Percentiles rank a stretch among this genome's conserved stretches.
phyloP scores from a whole-genome alignment of 805 yeast genomes.

The Pichia cephalocereana region DNA sequence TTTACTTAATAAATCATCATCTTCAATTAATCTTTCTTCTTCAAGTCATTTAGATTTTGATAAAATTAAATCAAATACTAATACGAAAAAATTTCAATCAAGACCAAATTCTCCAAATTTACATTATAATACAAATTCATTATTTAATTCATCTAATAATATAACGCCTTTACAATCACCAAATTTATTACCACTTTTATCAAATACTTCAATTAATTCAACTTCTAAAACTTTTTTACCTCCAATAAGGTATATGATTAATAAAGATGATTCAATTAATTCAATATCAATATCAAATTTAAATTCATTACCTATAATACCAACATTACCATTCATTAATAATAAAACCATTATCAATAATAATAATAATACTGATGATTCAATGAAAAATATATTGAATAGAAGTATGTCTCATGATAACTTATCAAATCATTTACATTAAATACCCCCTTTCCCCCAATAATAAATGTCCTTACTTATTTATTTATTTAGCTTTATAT shows the following conservation, averaged over 20 bases:
- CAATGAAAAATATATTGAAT: constrained; percentile 21
- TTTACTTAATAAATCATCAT: background rate
- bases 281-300: background rate
- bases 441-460: background rate
- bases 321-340: no score
- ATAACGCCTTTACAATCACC: constrained; percentile 24
- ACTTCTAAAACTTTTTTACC: constrained; percentile 19
- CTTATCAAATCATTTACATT: background rate
- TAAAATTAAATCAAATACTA: constrained; percentile 9
- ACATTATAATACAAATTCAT: constrained; percentile 18
- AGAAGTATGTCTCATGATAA: constrained; percentile 20
- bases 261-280: constrained; percentile 5
- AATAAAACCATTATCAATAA: background rate
- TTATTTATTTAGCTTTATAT: background rate
- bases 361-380: constrained; percentile 18
- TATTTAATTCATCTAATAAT: no score
- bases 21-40: constrained; percentile 15
- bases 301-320: background rate
- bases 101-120: constrained; percentile 24
- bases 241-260: constrained; percentile 25
- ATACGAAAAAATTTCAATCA: constrained; percentile 25
- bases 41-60: constrained; percentile 7
- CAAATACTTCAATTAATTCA: background rate
- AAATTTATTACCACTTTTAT: constrained; percentile 19
- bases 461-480: background rate